Evolutionary conservation across 495 filamentous ascomycete species (phyloP).

Genomic region (Poronia punctata): DNA sequence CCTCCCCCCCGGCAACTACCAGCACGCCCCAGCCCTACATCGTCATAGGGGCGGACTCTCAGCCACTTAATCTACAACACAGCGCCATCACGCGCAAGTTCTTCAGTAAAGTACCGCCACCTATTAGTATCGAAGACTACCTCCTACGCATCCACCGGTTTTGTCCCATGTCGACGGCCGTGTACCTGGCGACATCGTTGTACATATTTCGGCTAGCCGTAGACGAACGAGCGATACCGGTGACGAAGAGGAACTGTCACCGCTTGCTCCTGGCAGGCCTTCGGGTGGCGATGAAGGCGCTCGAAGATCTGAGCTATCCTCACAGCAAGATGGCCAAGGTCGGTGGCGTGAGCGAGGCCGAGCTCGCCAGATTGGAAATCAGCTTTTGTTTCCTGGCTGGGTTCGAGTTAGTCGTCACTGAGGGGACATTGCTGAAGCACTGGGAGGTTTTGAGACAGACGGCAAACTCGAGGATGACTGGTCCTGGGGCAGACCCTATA

Average conservation of each 20-base stretch:
- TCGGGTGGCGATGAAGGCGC: constrained; percentile 82
- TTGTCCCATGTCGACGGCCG: constrained; percentile 93
- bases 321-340: constrained; percentile 81
- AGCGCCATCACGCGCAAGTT: constrained; percentile 82
- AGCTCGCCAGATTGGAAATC: constrained; percentile 79
- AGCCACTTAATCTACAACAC: constrained; percentile 62
- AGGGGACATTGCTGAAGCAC: constrained; percentile 52
- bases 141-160: constrained; percentile 77
- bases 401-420: constrained; percentile 70
- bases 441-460: constrained; percentile 39
- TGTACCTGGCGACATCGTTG: constrained; percentile 86
- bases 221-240: constrained; percentile 61
- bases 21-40: constrained; percentile 38
- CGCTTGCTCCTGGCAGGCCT: constrained; percentile 78
- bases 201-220: constrained; percentile 80
- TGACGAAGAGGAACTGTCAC: constrained; percentile 80
- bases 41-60: constrained; percentile 53
- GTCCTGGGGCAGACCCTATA: constrained; percentile 16
- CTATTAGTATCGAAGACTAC: constrained; percentile 77
- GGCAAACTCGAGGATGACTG: constrained; percentile 1
- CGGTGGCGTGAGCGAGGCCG: constrained; percentile 74
- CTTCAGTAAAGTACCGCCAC: constrained; percentile 77
- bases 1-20: constrained; percentile 14
- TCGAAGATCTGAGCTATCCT: constrained; percentile 82
- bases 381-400: constrained; percentile 81